Conservation (phyloP, 495 filamentous ascomycete genomes). For the Talaromyces liani region DNA sequence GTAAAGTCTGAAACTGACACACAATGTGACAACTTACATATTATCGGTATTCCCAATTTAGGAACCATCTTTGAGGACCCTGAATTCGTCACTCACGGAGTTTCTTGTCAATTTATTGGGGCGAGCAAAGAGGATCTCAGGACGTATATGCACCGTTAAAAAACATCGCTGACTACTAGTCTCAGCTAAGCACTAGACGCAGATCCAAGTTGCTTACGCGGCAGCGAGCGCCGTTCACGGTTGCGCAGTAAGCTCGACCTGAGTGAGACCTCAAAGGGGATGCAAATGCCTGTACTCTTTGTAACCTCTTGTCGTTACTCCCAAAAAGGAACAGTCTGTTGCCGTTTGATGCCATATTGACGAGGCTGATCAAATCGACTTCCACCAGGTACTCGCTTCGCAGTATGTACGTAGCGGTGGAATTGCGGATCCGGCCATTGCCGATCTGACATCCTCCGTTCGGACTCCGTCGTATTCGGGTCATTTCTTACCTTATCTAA, state of each 20-base stretch:
- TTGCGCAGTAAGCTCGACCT: background rate
- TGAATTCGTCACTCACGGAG: background rate
- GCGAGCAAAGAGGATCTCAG: background rate
- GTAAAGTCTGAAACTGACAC: background rate
- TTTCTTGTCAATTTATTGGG: background rate
- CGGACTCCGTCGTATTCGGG: background rate
- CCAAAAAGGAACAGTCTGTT: background rate
- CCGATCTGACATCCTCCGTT: background rate
- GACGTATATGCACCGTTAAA: background rate
- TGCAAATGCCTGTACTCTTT: background rate
- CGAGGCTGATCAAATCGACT: too few relatives aligned
- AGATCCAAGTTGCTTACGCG: background rate
- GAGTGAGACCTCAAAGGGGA: background rate
- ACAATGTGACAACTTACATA: background rate
- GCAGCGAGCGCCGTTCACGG: background rate
- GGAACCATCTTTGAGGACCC: background rate
- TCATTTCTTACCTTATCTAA: background rate
- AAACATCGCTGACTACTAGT: background rate
- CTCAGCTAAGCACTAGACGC: background rate
- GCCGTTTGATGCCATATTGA: too few relatives aligned
- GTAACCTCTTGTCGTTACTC: background rate
- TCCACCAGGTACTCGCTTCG: background rate
- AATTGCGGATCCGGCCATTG: background rate
- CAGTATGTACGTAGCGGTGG: background rate
- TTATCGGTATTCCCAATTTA: background rate